Conservation (phyloP, 208 protist genomes). For the Trypanosomatidae sp. region DNA sequence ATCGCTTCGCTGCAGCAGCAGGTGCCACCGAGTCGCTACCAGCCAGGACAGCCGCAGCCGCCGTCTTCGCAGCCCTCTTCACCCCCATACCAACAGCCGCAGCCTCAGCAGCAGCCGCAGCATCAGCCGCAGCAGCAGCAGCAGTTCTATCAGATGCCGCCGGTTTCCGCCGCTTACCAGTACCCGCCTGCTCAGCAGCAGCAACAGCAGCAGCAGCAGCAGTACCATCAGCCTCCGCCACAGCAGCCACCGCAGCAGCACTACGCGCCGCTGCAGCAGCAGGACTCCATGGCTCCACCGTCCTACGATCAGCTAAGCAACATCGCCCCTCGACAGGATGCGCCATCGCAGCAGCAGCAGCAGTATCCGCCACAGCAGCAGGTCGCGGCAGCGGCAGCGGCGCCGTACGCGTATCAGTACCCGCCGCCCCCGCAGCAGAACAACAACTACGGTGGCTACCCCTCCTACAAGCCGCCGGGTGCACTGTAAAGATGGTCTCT, state of each 20-base stretch:
- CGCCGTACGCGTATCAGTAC: conserved; percentile 21
- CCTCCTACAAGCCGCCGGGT: conserved; percentile 27
- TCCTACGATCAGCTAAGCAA: conserved; percentile 28
- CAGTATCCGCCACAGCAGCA: conserved; percentile 8
- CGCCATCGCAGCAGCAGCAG: neutral
- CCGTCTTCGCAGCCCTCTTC: conserved; percentile 8
- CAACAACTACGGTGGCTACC: neutral
- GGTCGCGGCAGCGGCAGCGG: too few species aligned
- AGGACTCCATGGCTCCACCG: conserved; percentile 16
- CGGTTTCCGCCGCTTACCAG: neutral
- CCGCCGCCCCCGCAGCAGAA: conserved; percentile 19
- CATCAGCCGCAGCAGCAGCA: conserved; percentile 13
- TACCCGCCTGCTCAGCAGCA: conserved; percentile 1
- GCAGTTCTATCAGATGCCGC: neutral
- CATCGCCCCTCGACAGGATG: too few species aligned
- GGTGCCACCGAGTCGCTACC: neutral
- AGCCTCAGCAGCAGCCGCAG: neutral
- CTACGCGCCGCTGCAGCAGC: too few species aligned
- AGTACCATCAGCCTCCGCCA: too few species aligned
- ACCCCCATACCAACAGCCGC: neutral
- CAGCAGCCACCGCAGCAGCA: too few species aligned
- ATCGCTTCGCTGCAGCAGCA: conserved; percentile 29
- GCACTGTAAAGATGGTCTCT: conserved; percentile 8
- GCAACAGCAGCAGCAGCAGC: neutral
- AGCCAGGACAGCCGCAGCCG: conserved; percentile 1